Conservation (phyloP, 1,284 basidiomycete genomes). For the Schizophyllum amplum region DNA sequence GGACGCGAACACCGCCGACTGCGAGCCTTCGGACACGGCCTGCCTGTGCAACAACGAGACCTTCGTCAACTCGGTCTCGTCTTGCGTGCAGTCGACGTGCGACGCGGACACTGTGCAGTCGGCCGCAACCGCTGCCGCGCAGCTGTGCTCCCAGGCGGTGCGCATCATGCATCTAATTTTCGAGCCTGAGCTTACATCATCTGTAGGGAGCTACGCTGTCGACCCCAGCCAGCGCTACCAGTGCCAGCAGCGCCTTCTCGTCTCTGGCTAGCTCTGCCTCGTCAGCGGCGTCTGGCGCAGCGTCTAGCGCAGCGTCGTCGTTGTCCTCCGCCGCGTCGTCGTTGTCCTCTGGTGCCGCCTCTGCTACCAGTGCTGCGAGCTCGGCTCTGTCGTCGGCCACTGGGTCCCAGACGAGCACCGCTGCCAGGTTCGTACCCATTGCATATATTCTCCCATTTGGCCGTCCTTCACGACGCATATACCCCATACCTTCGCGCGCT, state of each 20-base stretch:
- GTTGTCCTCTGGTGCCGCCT: not conserved
- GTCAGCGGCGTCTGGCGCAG: not conserved
- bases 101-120: constrained; percentile 1
- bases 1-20: constrained; percentile 10
- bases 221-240: not conserved
- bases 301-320: not conserved
- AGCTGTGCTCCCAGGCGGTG: not conserved
- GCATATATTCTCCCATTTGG: not conserved
- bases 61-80: constrained; percentile 11
- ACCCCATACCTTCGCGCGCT: not conserved
- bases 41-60: constrained; percentile 15
- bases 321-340: not conserved
- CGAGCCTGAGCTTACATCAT: not conserved
- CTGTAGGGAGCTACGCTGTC: not conserved
- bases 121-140: not conserved
- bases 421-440: not conserved
- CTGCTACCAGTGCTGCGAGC: not conserved
- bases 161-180: not conserved
- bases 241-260: not conserved
- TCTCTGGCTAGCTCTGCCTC: not conserved
- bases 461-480: not conserved
- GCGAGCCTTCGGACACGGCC: constrained; percentile 7
- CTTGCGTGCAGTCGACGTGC: constrained; percentile 13
- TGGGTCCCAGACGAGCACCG: not conserved
- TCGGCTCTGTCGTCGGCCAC: too few relatives aligned